Percentiles rank a stretch among this genome's conserved stretches.
These are phyloP conservation scores for Globisporangium solare DNA, from an alignment of 352 stramenopile genomes.

Conservation along the genomic window DNA sequence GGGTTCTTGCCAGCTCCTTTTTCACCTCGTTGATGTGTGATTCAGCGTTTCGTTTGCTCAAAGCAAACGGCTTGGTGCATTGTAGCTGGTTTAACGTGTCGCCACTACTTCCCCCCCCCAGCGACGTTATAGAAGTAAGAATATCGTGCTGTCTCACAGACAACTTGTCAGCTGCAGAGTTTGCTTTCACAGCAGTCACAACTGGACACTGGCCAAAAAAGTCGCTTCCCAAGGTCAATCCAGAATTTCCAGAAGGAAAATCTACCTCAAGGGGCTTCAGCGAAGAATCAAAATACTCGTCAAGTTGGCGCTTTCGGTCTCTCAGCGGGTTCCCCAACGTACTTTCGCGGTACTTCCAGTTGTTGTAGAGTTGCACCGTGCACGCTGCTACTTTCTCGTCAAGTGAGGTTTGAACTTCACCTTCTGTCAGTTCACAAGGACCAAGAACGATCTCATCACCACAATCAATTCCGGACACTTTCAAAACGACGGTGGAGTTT, in stretches of 20 bases:
- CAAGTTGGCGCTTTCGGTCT: slow-evolving; percentile 14
- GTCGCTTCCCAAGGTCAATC: slow-evolving; percentile 37
- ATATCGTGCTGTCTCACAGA: slow-evolving; percentile 28
- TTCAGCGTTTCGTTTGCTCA: slow-evolving; percentile 21
- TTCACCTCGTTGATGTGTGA: slow-evolving; percentile 27
- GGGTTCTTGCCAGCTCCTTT: slow-evolving; percentile 23
- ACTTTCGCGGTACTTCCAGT: slow-evolving; percentile 36
- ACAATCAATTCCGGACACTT: slow-evolving; percentile 28
- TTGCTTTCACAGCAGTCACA: slow-evolving; percentile 27
- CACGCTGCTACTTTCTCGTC: slow-evolving; percentile 8
- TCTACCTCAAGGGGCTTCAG: slow-evolving; percentile 24
- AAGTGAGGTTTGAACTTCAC: slow-evolving; percentile 4
- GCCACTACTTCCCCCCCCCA: slow-evolving; percentile 21
- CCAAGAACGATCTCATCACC: slow-evolving; percentile 26
- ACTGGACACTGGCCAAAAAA: slow-evolving; percentile 59
- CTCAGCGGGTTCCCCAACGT: slow-evolving; percentile 25
- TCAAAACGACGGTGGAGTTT: slow-evolving; percentile 30
- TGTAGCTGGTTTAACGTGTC: slow-evolving; percentile 32
- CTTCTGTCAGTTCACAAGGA: slow-evolving; percentile 35
- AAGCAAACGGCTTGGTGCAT: slow-evolving; percentile 45
- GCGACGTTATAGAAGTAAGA: slow-evolving; percentile 30
- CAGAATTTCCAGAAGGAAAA: slow-evolving; percentile 32
- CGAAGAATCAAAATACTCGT: slow-evolving; percentile 31
- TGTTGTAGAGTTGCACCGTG: slow-evolving; percentile 26
- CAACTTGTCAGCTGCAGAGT: slow-evolving; percentile 19